Evolutionary conservation across 2,329 filamentous ascomycete species (phyloP).

Genomic region (Xylaria sp.): DNA sequence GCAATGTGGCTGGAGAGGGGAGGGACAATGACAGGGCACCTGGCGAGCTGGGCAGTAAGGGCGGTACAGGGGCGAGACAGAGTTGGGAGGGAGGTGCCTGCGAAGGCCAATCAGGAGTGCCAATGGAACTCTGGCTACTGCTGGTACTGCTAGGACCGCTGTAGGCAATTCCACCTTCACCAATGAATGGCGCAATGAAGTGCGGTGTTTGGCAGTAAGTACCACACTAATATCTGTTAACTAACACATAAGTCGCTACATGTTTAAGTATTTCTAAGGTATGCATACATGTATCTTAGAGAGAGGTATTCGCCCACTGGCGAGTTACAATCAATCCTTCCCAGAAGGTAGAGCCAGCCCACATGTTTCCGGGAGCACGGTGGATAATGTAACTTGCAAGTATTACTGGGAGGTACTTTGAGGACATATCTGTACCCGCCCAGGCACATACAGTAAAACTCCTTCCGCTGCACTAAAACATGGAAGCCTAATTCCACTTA

Average conservation of each 20-base stretch:
- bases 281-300: too few species aligned
- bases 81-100: slow-evolving; percentile 4
- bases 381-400: background rate
- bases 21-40: slow-evolving; percentile 32
- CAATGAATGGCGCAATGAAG: slow-evolving; percentile 26
- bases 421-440: background rate
- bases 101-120: slow-evolving; percentile 15
- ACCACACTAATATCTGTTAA: background rate
- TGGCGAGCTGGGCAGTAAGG: too few species aligned
- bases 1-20: slow-evolving; percentile 49
- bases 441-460: background rate
- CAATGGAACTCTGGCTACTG: background rate
- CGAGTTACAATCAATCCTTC: background rate
- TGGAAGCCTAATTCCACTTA: slow-evolving; percentile 17
- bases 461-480: background rate
- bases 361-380: background rate
- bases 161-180: background rate
- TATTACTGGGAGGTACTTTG: background rate
- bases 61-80: slow-evolving; percentile 25
- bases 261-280: background rate
- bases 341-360: background rate
- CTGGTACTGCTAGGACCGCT: background rate
- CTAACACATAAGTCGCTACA: background rate
- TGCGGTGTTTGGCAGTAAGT: background rate
- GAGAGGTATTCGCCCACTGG: background rate